These are phyloP conservation scores for Erodium trifolium DNA, from an alignment of 441 rosid species.

Conservation along the genomic window DNA sequence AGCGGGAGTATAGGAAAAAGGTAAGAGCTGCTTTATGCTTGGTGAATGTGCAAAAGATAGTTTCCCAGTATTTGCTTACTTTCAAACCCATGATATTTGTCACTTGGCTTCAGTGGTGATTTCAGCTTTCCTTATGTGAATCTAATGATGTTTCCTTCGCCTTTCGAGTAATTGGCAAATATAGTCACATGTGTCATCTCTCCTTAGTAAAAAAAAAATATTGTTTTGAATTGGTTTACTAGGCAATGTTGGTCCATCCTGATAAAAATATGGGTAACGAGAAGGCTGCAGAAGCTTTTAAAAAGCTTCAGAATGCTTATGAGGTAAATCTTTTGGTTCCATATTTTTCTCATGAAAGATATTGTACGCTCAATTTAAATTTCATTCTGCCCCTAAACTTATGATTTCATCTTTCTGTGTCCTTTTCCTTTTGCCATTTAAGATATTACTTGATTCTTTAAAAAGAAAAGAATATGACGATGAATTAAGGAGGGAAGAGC, in stretches of 20 bases:
- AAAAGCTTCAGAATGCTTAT: constrained; percentile 94
- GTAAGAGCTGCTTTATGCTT: constrained; percentile 30
- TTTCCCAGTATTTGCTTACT: constrained; percentile 5
- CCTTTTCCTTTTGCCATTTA: constrained; percentile 12
- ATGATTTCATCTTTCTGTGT: constrained; percentile 12
- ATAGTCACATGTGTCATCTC: background rate
- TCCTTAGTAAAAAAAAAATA: constrained; percentile 5
- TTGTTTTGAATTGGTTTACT: constrained; percentile 20
- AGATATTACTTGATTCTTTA: constrained; percentile 76
- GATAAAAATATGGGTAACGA: constrained; percentile 97
- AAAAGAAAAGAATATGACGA: constrained; percentile 82
- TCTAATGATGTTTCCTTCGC: background rate
- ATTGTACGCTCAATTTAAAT: background rate
- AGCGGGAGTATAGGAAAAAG: constrained; percentile 92
- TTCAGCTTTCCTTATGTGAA: background rate
- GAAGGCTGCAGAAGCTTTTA: constrained; percentile 95
- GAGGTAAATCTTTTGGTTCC: constrained; percentile 45
- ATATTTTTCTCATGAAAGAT: constrained; percentile 10
- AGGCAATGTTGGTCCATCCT: constrained; percentile 99
- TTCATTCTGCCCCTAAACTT: constrained; percentile 13
- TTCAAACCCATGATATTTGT: constrained; percentile 8
- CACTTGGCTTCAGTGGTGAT: background rate
- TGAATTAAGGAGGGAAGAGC: constrained; percentile 75
- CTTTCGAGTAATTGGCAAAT: constrained; percentile 12
- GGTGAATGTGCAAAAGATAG: background rate